phyloP scores from a whole-genome alignment of 305 asterid species.

The Ajuga reptans region DNA sequence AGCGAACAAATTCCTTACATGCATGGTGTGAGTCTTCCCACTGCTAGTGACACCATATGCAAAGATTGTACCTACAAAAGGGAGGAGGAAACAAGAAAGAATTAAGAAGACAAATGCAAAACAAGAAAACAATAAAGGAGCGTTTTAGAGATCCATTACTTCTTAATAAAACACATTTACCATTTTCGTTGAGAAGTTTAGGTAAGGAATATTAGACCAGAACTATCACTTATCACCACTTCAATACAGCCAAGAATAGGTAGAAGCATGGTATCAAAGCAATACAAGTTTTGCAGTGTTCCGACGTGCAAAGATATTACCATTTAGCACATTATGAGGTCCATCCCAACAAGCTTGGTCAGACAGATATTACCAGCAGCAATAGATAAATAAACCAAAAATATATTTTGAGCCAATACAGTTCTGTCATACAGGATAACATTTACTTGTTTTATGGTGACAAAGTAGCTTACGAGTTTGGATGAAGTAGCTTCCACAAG shows the following conservation, averaged over 20 bases:
- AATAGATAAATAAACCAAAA: neutral
- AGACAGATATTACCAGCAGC: neutral
- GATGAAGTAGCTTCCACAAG: slow-evolving; percentile 10
- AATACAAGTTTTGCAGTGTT: neutral
- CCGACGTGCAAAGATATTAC: neutral
- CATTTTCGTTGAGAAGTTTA: neutral
- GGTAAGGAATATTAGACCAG: slow-evolving; percentile 2
- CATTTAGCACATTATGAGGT: neutral
- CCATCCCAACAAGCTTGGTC: neutral
- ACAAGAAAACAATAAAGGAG: neutral
- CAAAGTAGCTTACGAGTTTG: slow-evolving; percentile 3
- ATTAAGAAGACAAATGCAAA: neutral
- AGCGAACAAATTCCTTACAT: slow-evolving; percentile 51
- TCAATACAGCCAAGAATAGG: neutral
- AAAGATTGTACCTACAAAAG: slow-evolving; percentile 70
- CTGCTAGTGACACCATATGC: slow-evolving; percentile 99
- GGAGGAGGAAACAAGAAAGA: neutral
- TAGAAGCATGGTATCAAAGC: neutral
- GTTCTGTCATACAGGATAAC: slow-evolving; percentile 11
- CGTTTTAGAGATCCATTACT: neutral
- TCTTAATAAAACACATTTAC: neutral
- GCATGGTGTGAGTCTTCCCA: slow-evolving; percentile 99
- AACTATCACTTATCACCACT: slow-evolving; percentile 7
- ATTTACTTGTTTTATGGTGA: slow-evolving; percentile 9
- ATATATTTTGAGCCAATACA: slow-evolving; percentile 4